Evolutionary conservation across 2,329 filamentous ascomycete genomes (phyloP), one percentile per base, ranked within the genome.

Genomic region (Trichoderma atrobrunneum): DNA sequence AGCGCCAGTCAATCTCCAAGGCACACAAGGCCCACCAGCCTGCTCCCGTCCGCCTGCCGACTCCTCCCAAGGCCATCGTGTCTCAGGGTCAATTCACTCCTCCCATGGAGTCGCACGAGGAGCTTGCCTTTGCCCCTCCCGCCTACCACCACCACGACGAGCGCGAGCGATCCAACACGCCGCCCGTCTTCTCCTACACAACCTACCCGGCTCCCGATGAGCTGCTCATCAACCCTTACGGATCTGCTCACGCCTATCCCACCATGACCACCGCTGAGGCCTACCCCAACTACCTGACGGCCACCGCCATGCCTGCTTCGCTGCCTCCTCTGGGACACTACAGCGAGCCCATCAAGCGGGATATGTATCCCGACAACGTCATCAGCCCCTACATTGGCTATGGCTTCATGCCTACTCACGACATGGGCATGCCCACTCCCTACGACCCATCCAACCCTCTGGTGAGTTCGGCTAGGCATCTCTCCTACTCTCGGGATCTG

Each of bases 401-500:
- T 80, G 85, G 86, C 75, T 91, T 90, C 76, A 86, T 92, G 80
- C 85, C 87, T 72, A 85, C 86, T 65, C 87, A 93, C 79, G 90
- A 92, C 76, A 87, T 92, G 76, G 86, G 86, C 79, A 82, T 85
- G 72, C 83, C 85, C 72, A 86, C 88, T 76, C 84, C 87, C 30
- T 93, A 93, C 84, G 88, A 92, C 80, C 85, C 90, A 76, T 88
- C 89, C 81, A 88, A 89, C 82, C 88, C 91, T 87, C 91, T 93
- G 89, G 92, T 94, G 91, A 91, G 89, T 90, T 84, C 77, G 74
- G 74, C 77, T 74, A 77, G 81, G 78, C 84, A 83, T 78, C 79
- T 81, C 78, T 78, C 79, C 77, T 80, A 81, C 80, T 79, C 80
- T 77, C 80, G 80, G 80, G 80, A 82, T 77, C 77, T 79, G 78